Conservation (phyloP, 345 rosid genomes). For the Gossypioides kirkii region DNA sequence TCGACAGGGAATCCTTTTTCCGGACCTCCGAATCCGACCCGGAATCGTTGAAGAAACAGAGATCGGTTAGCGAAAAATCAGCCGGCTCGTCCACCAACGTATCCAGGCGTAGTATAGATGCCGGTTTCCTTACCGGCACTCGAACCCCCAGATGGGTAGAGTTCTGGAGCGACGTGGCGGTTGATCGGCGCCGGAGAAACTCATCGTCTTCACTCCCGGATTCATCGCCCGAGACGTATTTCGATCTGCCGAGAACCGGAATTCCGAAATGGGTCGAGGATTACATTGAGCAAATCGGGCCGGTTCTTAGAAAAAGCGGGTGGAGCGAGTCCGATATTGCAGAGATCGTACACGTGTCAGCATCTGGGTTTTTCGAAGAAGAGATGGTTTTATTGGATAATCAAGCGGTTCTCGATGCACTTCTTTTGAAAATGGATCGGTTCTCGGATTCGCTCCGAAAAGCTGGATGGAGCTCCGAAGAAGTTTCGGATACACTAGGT, state of each 20-base stretch:
- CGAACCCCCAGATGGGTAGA: slow-evolving; percentile 89
- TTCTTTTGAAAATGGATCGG: slow-evolving; percentile 84
- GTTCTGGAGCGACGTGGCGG: slow-evolving; percentile 90
- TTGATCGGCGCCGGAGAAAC: slow-evolving; percentile 67
- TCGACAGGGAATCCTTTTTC: slow-evolving; percentile 74
- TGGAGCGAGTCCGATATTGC: slow-evolving; percentile 79
- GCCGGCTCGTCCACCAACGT: slow-evolving; percentile 50
- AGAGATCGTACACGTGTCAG: slow-evolving; percentile 75
- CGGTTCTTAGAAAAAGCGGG: slow-evolving; percentile 78
- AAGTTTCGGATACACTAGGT: slow-evolving; percentile 80
- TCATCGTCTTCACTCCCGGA: slow-evolving; percentile 55
- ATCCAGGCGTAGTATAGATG: slow-evolving; percentile 60
- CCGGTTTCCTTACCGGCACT: slow-evolving; percentile 35
- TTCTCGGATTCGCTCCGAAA: slow-evolving; percentile 77
- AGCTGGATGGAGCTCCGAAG: slow-evolving; percentile 98
- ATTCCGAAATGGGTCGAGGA: slow-evolving; percentile 81
- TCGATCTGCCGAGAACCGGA: slow-evolving; percentile 63
- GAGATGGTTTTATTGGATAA: slow-evolving; percentile 77
- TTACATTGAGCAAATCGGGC: slow-evolving; percentile 68
- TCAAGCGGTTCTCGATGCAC: slow-evolving; percentile 73
- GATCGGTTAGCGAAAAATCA: slow-evolving; percentile 58
- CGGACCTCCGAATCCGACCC: slow-evolving; percentile 46
- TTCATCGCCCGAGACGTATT: slow-evolving; percentile 68
- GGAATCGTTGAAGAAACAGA: slow-evolving; percentile 41
- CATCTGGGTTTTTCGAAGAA: slow-evolving; percentile 73